Conservation (phyloP, 2,329 filamentous ascomycete genomes). For the Aspergillus texensis region DNA sequence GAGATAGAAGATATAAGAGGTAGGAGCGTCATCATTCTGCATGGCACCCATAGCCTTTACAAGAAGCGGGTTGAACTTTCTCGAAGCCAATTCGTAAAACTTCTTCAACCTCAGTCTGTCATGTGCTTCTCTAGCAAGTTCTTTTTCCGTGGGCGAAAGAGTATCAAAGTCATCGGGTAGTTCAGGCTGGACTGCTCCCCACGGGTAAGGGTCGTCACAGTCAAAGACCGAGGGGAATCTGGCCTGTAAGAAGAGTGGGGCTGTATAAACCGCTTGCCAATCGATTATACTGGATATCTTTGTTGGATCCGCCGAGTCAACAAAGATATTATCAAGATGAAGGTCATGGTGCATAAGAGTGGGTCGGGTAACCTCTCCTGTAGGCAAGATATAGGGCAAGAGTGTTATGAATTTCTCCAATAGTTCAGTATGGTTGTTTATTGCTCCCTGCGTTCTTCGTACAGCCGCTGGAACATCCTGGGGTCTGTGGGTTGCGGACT, state of each 20-base stretch:
- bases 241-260: conserved; percentile 31
- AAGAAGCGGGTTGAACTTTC: conserved; percentile 27
- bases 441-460: too few relatives aligned
- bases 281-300: conserved; percentile 31
- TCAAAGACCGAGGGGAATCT: conserved; percentile 27
- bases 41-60: conserved; percentile 24
- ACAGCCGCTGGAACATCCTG: too few relatives aligned
- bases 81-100: conserved; percentile 27
- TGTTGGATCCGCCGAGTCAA: conserved; percentile 28
- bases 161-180: conserved; percentile 27
- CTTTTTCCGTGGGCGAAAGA: conserved; percentile 19
- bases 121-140: conserved; percentile 12
- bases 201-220: conserved; percentile 27
- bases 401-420: conserved; percentile 23
- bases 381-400: conserved; percentile 24
- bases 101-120: conserved; percentile 22
- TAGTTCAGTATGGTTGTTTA: neutral
- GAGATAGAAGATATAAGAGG: conserved; percentile 26
- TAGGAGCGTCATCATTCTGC: conserved; percentile 23
- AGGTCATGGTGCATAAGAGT: conserved; percentile 27
- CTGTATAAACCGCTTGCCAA: conserved; percentile 28
- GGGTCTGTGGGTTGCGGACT: too few relatives aligned
- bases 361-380: conserved; percentile 11
- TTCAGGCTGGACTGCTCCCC: conserved; percentile 27
- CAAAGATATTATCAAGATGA: conserved; percentile 40